Evolutionary conservation across 139 green algal genomes (phyloP).

Genomic region (Volvox africanus): DNA sequence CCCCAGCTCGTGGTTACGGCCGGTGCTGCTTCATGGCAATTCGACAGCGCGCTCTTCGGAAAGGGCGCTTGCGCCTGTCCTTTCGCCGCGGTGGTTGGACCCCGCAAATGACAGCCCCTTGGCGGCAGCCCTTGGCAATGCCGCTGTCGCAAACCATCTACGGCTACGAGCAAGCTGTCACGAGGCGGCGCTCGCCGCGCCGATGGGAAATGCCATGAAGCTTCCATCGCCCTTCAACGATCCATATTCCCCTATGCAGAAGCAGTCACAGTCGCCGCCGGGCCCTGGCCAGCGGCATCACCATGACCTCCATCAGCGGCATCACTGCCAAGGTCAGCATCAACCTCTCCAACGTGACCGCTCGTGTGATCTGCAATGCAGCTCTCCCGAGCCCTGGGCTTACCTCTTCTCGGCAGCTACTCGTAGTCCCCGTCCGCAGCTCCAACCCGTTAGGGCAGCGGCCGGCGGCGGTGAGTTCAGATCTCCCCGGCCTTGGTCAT

Average conservation of each 20-base stretch:
- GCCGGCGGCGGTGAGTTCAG: neutral
- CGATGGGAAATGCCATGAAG: too few relatives aligned
- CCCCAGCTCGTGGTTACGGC: neutral
- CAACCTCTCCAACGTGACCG: neutral
- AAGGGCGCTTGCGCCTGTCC: too few relatives aligned
- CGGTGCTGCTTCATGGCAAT: neutral
- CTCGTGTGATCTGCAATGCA: too few relatives aligned
- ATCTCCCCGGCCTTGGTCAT: neutral
- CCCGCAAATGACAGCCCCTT: too few relatives aligned
- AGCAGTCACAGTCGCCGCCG: neutral
- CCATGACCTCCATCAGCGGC: neutral
- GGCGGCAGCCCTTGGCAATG: too few relatives aligned
- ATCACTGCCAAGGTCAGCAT: neutral
- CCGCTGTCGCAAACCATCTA: too few relatives aligned
- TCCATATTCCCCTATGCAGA: neutral
- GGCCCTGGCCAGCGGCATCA: neutral
- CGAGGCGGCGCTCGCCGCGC: too few relatives aligned
- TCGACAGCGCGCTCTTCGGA: too few relatives aligned
- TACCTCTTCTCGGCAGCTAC: neutral
- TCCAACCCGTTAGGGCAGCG: neutral
- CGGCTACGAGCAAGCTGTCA: too few relatives aligned
- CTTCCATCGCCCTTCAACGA: neutral
- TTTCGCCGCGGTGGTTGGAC: too few relatives aligned
- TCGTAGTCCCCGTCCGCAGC: neutral
- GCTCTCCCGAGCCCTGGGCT: neutral